Percentiles rank a stretch among this genome's conserved stretches.
Conservation (phyloP, 306 rosid genomes). For the Pyrus bretschneideri region DNA sequence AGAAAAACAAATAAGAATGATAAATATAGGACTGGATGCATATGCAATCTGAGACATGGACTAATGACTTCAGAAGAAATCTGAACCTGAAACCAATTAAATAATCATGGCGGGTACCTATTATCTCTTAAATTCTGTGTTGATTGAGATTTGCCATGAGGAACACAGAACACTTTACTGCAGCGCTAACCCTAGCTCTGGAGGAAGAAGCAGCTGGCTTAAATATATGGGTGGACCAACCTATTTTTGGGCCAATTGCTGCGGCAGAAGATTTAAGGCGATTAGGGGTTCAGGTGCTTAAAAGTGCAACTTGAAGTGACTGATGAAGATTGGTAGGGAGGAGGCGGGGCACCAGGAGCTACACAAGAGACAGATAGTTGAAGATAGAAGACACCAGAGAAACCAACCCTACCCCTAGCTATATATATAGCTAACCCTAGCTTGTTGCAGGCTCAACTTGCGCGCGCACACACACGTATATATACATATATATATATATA, state of each 20-base stretch:
- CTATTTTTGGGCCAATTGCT: conserved; percentile 35
- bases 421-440: background rate
- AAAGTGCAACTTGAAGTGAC: conserved; percentile 32
- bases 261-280: conserved; percentile 19
- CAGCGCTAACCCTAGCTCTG: background rate
- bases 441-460: conserved; percentile 1
- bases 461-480: background rate
- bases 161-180: background rate
- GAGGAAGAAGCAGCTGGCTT: background rate
- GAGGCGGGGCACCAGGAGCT: conserved; percentile 18
- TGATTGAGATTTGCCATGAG: background rate
- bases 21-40: too few species aligned
- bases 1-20: background rate
- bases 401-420: conserved; percentile 16
- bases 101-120: background rate
- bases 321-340: background rate
- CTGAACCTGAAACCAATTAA: background rate
- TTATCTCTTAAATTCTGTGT: background rate
- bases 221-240: background rate
- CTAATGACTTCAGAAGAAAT: background rate
- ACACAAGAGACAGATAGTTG: conserved; percentile 29
- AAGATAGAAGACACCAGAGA: conserved; percentile 16
- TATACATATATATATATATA: too few species aligned
- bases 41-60: background rate
- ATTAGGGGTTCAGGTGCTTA: conserved; percentile 39